Evolutionary conservation across 768 basidiomycete genomes (phyloP).

Genomic region (Phlebiopsis gigantea): DNA sequence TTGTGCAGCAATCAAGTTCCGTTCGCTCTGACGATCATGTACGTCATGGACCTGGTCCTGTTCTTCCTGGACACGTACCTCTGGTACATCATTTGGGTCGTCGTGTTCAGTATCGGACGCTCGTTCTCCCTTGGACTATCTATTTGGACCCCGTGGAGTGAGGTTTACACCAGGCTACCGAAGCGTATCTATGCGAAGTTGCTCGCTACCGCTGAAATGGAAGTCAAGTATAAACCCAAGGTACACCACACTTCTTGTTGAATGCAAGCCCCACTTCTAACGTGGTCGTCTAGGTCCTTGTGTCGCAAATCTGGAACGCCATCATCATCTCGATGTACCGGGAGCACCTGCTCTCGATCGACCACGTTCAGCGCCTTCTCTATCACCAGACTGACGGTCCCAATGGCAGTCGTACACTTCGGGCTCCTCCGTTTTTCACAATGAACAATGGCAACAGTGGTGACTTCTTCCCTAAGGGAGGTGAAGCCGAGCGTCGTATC

Average conservation of each 20-base stretch:
- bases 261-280: no score
- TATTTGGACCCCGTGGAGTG: slow-evolving; percentile 99
- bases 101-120: slow-evolving; percentile 86
- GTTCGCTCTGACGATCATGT: slow-evolving; percentile 97
- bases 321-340: slow-evolving; percentile 99
- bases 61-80: slow-evolving; percentile 99
- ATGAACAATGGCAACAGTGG: slow-evolving; percentile 74
- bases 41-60: slow-evolving; percentile 93
- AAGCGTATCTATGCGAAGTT: slow-evolving; percentile 98
- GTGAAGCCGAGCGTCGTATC: slow-evolving; percentile 95
- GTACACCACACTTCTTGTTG: slow-evolving; percentile 31
- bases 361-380: slow-evolving; percentile 94
- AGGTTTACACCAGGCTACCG: slow-evolving; percentile 92
- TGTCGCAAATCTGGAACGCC: slow-evolving; percentile 99
- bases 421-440: slow-evolving; percentile 98
- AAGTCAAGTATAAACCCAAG: slow-evolving; percentile 99
- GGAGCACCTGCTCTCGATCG: slow-evolving; percentile 95
- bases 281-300: slow-evolving; percentile 55
- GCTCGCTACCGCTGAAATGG: slow-evolving; percentile 95
- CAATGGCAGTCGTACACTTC: slow-evolving; percentile 85
- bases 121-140: slow-evolving; percentile 91
- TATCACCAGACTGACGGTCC: slow-evolving; percentile 91
- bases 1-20: slow-evolving; percentile 91
- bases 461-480: slow-evolving; percentile 90
- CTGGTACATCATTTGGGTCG: slow-evolving; percentile 99